Conservation (phyloP, 345 rosid genomes). For the Combretum micranthum region DNA sequence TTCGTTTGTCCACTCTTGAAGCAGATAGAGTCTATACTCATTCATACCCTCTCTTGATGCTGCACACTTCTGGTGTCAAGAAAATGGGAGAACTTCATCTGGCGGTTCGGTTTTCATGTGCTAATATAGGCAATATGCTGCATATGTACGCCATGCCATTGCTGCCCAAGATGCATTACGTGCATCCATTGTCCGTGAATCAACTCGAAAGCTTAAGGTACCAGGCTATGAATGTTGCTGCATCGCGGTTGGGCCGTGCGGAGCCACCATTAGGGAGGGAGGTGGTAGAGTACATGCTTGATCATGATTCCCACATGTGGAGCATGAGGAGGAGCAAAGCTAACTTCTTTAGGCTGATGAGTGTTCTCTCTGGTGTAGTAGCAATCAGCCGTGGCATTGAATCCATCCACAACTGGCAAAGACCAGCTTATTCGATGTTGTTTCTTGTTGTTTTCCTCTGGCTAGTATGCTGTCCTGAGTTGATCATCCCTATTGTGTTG, state of each 20-base stretch:
- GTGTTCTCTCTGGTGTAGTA: constrained; percentile 37
- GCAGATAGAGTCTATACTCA: constrained; percentile 64
- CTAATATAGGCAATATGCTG: constrained; percentile 50
- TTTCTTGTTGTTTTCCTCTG: constrained; percentile 32
- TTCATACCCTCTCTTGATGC: constrained; percentile 60
- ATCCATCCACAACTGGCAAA: constrained; percentile 41
- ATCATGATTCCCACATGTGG: constrained; percentile 70
- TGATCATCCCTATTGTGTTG: constrained; percentile 37
- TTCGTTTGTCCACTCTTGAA: constrained; percentile 54
- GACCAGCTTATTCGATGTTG: constrained; percentile 46
- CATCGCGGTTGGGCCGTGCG: constrained; percentile 45
- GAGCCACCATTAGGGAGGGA: constrained; percentile 66
- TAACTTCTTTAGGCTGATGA: constrained; percentile 53
- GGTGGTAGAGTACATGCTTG: constrained; percentile 75
- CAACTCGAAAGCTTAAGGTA: constrained; percentile 48
- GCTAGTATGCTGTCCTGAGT: constrained; percentile 42
- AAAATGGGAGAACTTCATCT: constrained; percentile 75
- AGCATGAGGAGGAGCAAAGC: constrained; percentile 86
- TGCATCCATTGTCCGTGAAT: constrained; percentile 48
- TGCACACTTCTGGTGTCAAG: constrained; percentile 54
- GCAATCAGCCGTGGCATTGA: constrained; percentile 31
- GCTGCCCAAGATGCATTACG: constrained; percentile 70
- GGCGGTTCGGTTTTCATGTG: constrained; percentile 60
- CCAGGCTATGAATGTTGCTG: constrained; percentile 59
- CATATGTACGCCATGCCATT: constrained; percentile 47